These are phyloP conservation scores for Hibiscus mutabilis DNA, from an alignment of 345 rosid species.

Conservation along the genomic window DNA sequence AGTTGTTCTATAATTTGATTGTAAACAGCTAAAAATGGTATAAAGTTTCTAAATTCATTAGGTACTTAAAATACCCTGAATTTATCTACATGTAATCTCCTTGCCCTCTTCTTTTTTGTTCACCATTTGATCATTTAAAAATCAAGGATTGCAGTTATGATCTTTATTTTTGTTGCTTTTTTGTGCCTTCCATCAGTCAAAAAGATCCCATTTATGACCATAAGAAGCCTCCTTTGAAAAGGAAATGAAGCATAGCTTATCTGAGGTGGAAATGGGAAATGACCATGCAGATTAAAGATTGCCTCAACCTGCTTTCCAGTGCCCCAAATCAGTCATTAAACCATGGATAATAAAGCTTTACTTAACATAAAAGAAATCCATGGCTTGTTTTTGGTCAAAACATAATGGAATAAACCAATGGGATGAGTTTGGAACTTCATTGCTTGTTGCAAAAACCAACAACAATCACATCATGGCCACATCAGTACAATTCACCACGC, in stretches of 20 bases:
- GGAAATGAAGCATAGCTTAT: not conserved
- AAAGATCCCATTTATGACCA: not conserved
- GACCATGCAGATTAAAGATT: constrained; percentile 1
- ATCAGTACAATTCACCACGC: constrained; percentile 1
- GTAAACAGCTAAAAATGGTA: not conserved
- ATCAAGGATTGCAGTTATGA: not conserved
- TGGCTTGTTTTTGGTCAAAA: not conserved
- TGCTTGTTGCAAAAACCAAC: not conserved
- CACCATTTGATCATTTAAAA: not conserved
- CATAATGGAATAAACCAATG: not conserved
- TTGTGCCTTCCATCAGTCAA: not conserved
- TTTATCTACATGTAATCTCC: not conserved
- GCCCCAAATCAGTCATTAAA: constrained; percentile 8
- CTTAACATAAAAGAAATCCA: too few relatives aligned
- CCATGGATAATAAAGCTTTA: too few relatives aligned
- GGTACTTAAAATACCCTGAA: not conserved
- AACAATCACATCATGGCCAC: constrained; percentile 14
- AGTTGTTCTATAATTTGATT: not conserved
- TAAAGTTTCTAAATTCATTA: not conserved
- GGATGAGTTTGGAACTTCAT: not conserved
- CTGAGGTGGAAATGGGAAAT: constrained; percentile 23
- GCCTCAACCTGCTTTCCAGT: not conserved
- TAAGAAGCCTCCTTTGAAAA: not conserved
- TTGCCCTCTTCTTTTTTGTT: not conserved
- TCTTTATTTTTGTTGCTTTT: not conserved